Evolutionary conservation across 2,329 filamentous ascomycete genomes (phyloP).

Genomic region (Rhinocladiella mackenziei): DNA sequence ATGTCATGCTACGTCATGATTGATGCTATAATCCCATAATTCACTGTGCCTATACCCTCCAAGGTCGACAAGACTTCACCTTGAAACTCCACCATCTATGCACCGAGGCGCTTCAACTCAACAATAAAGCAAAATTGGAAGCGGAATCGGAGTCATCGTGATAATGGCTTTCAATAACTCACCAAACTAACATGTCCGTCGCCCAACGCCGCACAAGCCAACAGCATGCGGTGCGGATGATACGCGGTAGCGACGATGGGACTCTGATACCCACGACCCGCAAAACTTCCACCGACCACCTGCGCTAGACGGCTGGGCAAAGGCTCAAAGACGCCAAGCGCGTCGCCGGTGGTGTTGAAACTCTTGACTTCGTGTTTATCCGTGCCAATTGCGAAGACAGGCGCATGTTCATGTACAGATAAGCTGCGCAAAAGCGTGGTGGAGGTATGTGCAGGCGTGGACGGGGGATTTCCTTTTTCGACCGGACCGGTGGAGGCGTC

Average conservation of each 20-base stretch:
- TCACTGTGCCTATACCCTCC: too few relatives aligned
- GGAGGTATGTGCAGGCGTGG: constrained; percentile 49
- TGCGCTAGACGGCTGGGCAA: constrained; percentile 23
- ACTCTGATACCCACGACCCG: constrained; percentile 58
- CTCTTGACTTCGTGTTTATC: constrained; percentile 84
- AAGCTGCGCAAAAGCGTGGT: constrained; percentile 64
- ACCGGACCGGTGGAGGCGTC: neutral
- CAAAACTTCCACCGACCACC: constrained; percentile 20
- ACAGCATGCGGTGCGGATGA: constrained; percentile 88
- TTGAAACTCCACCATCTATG: too few relatives aligned
- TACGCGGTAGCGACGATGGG: constrained; percentile 89
- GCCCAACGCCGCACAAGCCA: constrained; percentile 80
- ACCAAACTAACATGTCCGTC: constrained; percentile 76
- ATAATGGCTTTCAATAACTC: constrained; percentile 11
- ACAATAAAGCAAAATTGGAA: too few relatives aligned
- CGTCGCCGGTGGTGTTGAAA: constrained; percentile 79
- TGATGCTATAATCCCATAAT: too few relatives aligned
- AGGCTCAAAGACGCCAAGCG: constrained; percentile 72
- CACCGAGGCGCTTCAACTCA: too few relatives aligned
- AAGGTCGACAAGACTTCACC: too few relatives aligned
- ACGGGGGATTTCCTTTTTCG: neutral
- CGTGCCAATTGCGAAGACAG: constrained; percentile 89
- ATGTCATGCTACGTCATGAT: neutral
- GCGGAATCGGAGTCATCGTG: neutral
- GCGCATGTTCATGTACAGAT: constrained; percentile 91